phyloP scores from a whole-genome alignment of 2,329 filamentous ascomycete species.

The Ascomycota sp. region DNA sequence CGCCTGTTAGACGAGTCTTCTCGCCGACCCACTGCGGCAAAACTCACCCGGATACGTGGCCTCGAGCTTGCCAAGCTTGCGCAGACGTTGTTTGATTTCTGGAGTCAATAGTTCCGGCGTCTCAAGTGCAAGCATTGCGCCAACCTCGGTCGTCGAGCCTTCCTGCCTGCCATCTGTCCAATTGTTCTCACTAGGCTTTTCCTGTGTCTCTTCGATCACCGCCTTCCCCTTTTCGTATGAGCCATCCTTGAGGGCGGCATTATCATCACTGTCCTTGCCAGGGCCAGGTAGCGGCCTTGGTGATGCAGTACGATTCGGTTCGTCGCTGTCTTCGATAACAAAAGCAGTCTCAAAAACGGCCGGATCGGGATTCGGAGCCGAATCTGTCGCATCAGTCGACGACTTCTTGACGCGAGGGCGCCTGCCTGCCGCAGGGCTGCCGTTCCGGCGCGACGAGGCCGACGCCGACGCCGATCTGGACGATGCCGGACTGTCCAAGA shows the following conservation, averaged over 20 bases:
- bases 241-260: constrained; percentile 3
- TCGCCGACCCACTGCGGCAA: background rate
- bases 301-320: constrained; percentile 39
- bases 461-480: constrained; percentile 13
- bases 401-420: constrained; percentile 17
- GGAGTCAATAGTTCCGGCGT: constrained; percentile 38
- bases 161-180: too few relatives aligned
- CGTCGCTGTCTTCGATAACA: constrained; percentile 66
- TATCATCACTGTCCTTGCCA: constrained; percentile 12
- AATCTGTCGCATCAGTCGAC: constrained; percentile 16
- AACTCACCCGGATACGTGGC: constrained; percentile 58
- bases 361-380: constrained; percentile 47
- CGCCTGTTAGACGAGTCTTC: background rate
- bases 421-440: constrained; percentile 3
- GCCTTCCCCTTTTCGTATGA: constrained; percentile 7
- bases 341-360: constrained; percentile 76
- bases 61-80: constrained; percentile 80
- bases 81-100: constrained; percentile 55
- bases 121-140: constrained; percentile 2
- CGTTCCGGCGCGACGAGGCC: constrained; percentile 10
- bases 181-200: constrained; percentile 1
- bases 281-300: constrained; percentile 22
- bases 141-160: too few relatives aligned
- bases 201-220: constrained; percentile 4
- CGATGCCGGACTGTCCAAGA: constrained; percentile 21